These are phyloP conservation scores for Viola pubescens DNA, from an alignment of 441 rosid genomes.

Conservation along the genomic window DNA sequence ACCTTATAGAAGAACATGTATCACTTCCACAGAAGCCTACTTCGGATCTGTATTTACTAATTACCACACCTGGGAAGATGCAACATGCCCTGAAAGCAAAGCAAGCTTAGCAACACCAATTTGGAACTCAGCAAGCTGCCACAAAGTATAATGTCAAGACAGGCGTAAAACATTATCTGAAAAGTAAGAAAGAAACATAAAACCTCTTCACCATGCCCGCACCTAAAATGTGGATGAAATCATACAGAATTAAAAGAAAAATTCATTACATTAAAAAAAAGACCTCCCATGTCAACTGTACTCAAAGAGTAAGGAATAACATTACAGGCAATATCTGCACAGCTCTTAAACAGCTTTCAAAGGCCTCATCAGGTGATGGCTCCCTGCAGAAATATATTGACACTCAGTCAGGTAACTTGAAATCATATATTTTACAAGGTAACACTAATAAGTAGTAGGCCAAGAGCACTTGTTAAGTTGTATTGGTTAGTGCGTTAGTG, in stretches of 20 bases:
- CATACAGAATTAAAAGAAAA: not conserved
- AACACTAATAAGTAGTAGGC: too few relatives aligned
- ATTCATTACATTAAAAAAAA: not conserved
- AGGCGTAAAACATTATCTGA: not conserved
- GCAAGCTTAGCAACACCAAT: slow-evolving; percentile 87
- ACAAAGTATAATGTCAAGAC: slow-evolving; percentile 15
- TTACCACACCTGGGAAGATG: slow-evolving; percentile 71
- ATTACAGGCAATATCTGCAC: slow-evolving; percentile 80
- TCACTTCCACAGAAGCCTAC: not conserved
- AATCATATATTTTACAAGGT: too few relatives aligned
- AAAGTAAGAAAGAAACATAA: not conserved
- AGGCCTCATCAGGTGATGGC: slow-evolving; percentile 58
- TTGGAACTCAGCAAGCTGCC: slow-evolving; percentile 90
- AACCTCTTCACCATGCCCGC: not conserved
- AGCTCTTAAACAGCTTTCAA: slow-evolving; percentile 91
- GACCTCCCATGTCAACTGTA: slow-evolving; percentile 7
- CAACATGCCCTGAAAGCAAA: slow-evolving; percentile 52
- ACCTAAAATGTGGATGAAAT: not conserved
- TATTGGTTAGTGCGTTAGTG: too few relatives aligned
- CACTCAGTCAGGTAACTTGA: too few relatives aligned
- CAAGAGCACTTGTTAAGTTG: too few relatives aligned
- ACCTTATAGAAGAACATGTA: not conserved
- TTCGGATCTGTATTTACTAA: not conserved
- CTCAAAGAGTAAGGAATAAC: slow-evolving; percentile 7
- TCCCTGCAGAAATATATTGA: slow-evolving; percentile 35